Percentiles rank a stretch among this genome's conserved stretches.
These are phyloP conservation scores for Elsinoe batatas DNA, from an alignment of 2,329 filamentous ascomycete species.

Conservation along the genomic window DNA sequence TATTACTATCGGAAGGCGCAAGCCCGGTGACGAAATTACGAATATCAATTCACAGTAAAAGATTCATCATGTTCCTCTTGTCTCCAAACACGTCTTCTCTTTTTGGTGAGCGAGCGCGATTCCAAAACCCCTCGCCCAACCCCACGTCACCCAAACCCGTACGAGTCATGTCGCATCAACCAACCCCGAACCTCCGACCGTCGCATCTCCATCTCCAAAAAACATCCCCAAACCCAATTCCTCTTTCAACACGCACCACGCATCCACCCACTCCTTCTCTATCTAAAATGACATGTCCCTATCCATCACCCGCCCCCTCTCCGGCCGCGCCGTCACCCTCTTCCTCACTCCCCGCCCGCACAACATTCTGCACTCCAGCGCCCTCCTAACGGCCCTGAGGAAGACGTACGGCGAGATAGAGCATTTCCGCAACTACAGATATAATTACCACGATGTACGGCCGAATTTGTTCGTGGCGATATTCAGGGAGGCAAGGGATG, in stretches of 20 bases:
- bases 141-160: background rate
- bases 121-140: no score
- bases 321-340: slow-evolving; percentile 37
- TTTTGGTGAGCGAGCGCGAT: background rate
- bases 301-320: slow-evolving; percentile 24
- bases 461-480: slow-evolving; percentile 38
- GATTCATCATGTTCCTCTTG: background rate
- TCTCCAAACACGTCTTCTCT: background rate
- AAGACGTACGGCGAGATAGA: slow-evolving; percentile 41
- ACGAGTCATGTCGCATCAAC: background rate
- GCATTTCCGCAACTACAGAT: slow-evolving; percentile 39
- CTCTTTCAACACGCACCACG: background rate
- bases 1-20: background rate
- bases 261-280: background rate
- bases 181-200: background rate
- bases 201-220: slow-evolving; percentile 4
- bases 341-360: slow-evolving; percentile 38
- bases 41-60: background rate
- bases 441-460: slow-evolving; percentile 34
- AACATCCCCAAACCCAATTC: background rate
- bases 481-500: slow-evolving; percentile 33
- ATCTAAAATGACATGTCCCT: slow-evolving; percentile 5
- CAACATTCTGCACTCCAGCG: slow-evolving; percentile 40
- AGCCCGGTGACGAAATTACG: background rate
- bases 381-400: slow-evolving; percentile 36